phyloP scores from a whole-genome alignment of 257 asterid genomes.

The Mitragyna speciosa region DNA sequence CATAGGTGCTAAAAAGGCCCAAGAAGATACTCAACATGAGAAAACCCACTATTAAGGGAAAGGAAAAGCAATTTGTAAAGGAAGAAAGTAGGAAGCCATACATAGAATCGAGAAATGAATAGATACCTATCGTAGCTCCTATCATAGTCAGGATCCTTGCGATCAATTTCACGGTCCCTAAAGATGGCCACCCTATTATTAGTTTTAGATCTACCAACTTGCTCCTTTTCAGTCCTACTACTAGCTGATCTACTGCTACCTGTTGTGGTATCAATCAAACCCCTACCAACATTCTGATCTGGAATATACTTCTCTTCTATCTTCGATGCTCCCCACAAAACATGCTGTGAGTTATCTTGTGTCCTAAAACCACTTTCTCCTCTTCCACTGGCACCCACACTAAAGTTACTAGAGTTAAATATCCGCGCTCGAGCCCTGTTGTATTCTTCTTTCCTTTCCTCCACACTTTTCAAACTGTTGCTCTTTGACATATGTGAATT shows the following conservation, averaged over 20 bases:
- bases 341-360: conserved; percentile 60
- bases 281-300: conserved; percentile 51
- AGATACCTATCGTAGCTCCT: conserved; percentile 87
- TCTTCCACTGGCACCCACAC: conserved; percentile 54
- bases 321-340: conserved; percentile 43
- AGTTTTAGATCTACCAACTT: conserved; percentile 58
- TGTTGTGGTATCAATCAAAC: conserved; percentile 59
- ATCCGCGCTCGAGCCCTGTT: conserved; percentile 96
- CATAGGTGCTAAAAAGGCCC: neutral
- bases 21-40: neutral
- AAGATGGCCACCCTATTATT: conserved; percentile 86
- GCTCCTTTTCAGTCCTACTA: conserved; percentile 75
- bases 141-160: conserved; percentile 95
- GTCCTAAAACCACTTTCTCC: conserved; percentile 60
- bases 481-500: conserved; percentile 49
- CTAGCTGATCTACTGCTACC: conserved; percentile 75
- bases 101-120: neutral
- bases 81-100: neutral
- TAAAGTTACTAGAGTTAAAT: conserved; percentile 68
- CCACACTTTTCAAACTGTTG: conserved; percentile 82
- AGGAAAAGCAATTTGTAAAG: neutral
- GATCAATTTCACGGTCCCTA: conserved; percentile 90
- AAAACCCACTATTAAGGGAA: neutral
- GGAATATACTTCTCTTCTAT: conserved; percentile 52
- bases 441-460: conserved; percentile 97